Evolutionary conservation across 108 stramenopile genomes (phyloP).

Genomic region (Cyclotella distinguenda): DNA sequence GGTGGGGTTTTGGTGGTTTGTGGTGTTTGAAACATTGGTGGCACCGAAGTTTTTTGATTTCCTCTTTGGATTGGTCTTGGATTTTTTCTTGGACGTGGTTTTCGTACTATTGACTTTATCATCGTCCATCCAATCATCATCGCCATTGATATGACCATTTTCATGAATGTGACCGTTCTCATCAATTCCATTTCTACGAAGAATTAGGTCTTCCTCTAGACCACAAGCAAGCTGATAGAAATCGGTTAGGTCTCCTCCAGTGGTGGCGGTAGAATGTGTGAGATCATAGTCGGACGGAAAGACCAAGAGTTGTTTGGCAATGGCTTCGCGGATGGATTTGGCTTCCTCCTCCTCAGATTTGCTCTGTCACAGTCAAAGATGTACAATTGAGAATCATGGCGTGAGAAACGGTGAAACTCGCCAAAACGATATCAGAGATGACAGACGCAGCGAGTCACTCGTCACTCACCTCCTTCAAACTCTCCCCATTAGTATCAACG

Average conservation of each 20-base stretch:
- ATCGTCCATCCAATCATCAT: slow-evolving; percentile 10
- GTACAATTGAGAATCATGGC: too few species aligned
- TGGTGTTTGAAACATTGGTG: background rate
- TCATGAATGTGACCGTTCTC: background rate
- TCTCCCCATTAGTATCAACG: too few species aligned
- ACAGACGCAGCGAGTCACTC: too few species aligned
- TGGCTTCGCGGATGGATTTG: slow-evolving; percentile 17
- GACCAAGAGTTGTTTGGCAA: slow-evolving; percentile 1
- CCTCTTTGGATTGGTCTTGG: slow-evolving; percentile 24
- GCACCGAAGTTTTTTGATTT: background rate
- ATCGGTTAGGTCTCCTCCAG: slow-evolving; percentile 57
- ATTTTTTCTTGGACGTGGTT: slow-evolving; percentile 50
- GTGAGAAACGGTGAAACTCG: too few species aligned
- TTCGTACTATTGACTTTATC: slow-evolving; percentile 37
- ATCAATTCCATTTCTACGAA: slow-evolving; percentile 1
- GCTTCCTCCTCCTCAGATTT: slow-evolving; percentile 42
- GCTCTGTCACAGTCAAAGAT: too few species aligned
- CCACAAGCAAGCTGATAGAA: slow-evolving; percentile 78
- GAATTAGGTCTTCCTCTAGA: slow-evolving; percentile 53
- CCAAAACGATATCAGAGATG: too few species aligned
- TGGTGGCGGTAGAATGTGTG: slow-evolving; percentile 28
- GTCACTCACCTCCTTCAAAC: too few species aligned
- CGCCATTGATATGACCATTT: background rate
- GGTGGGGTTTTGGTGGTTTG: background rate
- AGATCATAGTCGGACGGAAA: slow-evolving; percentile 28